Conservation (phyloP, 345 rosid species). For the Rubroshorea leprosula region DNA sequence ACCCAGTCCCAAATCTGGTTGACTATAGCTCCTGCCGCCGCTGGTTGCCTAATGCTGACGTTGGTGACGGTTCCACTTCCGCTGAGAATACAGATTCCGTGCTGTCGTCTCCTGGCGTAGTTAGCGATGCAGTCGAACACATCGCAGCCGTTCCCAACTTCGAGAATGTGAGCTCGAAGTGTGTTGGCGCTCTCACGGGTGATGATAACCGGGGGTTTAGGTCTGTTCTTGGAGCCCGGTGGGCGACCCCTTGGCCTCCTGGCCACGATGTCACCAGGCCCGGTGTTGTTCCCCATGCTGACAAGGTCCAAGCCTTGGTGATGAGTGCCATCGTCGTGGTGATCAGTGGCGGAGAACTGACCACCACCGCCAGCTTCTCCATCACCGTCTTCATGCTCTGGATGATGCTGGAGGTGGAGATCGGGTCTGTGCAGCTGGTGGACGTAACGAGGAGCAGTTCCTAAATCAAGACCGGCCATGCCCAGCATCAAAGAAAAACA, state of each 20-base stretch:
- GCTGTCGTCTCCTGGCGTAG: conserved; percentile 83
- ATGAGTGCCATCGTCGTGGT: conserved; percentile 27
- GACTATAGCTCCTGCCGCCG: conserved; percentile 71
- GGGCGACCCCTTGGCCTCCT: conserved; percentile 91
- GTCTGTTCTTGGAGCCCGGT: too few species aligned
- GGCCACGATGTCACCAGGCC: conserved; percentile 34
- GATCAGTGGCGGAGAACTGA: conserved; percentile 29
- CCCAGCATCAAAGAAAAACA: conserved; percentile 25
- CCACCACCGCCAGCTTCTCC: conserved; percentile 31
- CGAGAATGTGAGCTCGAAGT: conserved; percentile 92
- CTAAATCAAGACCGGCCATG: conserved; percentile 41
- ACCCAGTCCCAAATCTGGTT: too few species aligned
- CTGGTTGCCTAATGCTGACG: conserved; percentile 83
- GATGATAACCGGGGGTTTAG: too few species aligned
- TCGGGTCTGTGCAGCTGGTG: conserved; percentile 38
- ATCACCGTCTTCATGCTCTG: conserved; percentile 32
- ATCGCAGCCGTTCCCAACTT: conserved; percentile 82
- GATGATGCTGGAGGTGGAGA: conserved; percentile 55
- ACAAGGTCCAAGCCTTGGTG: conserved; percentile 51
- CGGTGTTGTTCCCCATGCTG: conserved; percentile 24
- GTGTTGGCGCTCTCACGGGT: conserved; percentile 96
- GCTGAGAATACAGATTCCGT: conserved; percentile 80
- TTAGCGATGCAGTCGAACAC: conserved; percentile 76
- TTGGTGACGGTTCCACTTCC: conserved; percentile 90
- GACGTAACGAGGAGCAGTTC: conserved; percentile 35